These are phyloP conservation scores for Trametes versicolor DNA, from an alignment of 1,284 basidiomycete species.

Conservation along the genomic window DNA sequence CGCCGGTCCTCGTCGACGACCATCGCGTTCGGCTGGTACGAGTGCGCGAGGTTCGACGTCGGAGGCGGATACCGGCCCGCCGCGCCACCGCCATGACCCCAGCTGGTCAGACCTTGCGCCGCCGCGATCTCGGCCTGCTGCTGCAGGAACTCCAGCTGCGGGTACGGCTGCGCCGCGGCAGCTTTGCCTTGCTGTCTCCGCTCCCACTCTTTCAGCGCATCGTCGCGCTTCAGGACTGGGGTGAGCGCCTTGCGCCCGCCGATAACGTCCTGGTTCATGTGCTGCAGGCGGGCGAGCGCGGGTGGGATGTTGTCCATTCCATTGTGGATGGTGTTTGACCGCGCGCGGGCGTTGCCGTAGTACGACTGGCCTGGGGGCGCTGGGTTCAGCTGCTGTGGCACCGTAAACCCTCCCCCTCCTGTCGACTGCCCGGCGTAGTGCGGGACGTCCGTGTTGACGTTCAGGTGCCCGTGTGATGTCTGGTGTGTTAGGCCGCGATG, in stretches of 20 bases:
- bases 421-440: constrained; percentile 54
- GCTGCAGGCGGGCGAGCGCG: constrained; percentile 87
- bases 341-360: constrained; percentile 66
- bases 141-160: constrained; percentile 89
- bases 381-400: constrained; percentile 54
- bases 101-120: constrained; percentile 63
- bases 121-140: constrained; percentile 91
- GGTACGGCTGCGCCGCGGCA: constrained; percentile 75
- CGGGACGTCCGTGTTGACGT: constrained; percentile 49
- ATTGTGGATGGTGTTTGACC: constrained; percentile 89
- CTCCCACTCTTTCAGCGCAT: constrained; percentile 92
- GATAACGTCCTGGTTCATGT: constrained; percentile 90
- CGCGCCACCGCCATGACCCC: constrained; percentile 50
- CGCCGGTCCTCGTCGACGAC: constrained; percentile 72
- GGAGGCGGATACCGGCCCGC: constrained; percentile 63
- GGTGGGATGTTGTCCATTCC: constrained; percentile 94
- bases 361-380: constrained; percentile 73
- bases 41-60: constrained; percentile 75
- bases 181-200: constrained; percentile 78
- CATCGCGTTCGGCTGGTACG: constrained; percentile 65
- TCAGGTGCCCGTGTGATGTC: constrained; percentile 59
- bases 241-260: constrained; percentile 85
- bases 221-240: constrained; percentile 89
- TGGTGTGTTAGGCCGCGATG: constrained; percentile 53
- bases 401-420: constrained; percentile 40